Evolutionary conservation across 1,284 basidiomycete genomes (phyloP).

Genomic region (Rhizoctonia solani): DNA sequence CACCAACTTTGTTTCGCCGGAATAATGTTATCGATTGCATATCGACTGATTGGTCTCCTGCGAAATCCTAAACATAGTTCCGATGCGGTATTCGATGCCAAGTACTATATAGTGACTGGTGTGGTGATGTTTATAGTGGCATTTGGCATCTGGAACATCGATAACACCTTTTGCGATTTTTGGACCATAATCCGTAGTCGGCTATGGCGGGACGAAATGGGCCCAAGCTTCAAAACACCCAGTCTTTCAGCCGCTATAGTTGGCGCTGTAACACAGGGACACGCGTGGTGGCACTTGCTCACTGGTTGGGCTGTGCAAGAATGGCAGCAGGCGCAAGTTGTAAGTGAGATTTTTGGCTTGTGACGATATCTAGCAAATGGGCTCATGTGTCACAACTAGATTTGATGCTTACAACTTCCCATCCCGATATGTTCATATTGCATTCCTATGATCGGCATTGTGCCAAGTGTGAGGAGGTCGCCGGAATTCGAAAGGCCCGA

Average conservation of each 20-base stretch:
- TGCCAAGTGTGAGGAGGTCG: constrained; percentile 7
- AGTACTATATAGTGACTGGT: constrained; percentile 42
- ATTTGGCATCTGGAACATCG: constrained; percentile 56
- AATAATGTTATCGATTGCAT: constrained; percentile 45
- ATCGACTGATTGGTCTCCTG: constrained; percentile 43
- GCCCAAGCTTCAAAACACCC: constrained; percentile 11
- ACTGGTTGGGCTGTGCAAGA: constrained; percentile 52
- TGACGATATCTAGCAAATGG: too few relatives aligned
- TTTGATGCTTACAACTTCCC: not conserved
- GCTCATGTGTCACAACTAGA: too few relatives aligned
- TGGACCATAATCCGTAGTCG: constrained; percentile 39
- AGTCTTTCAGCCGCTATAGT: not conserved
- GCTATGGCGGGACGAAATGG: not conserved
- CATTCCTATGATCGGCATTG: not conserved
- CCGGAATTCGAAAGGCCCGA: constrained; percentile 5
- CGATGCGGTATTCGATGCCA: not conserved
- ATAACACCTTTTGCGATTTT: constrained; percentile 53
- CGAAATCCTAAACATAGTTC: constrained; percentile 30
- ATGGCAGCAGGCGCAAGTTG: constrained; percentile 48
- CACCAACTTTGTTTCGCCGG: constrained; percentile 55
- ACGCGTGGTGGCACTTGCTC: constrained; percentile 55
- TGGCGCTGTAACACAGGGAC: constrained; percentile 39
- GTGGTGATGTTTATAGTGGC: constrained; percentile 47
- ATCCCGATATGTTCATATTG: constrained; percentile 9
- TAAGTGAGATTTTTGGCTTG: too few relatives aligned